Evolutionary conservation across 768 basidiomycete species (phyloP).

Genomic region (Podaxis rugospora): DNA sequence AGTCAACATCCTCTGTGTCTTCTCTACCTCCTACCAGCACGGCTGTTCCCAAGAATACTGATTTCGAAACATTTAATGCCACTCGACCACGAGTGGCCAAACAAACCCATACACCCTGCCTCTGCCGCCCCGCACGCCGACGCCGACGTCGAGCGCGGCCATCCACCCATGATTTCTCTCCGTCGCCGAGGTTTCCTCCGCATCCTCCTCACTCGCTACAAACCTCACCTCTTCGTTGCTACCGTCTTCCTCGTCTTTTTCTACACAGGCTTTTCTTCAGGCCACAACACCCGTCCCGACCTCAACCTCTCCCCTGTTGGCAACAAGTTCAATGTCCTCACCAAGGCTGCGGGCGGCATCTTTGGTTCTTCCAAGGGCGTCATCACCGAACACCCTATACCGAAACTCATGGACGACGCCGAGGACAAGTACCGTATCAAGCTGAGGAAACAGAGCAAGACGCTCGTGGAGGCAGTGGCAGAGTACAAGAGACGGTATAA

Average conservation of each 20-base stretch:
- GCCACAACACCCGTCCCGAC: constrained; percentile 23
- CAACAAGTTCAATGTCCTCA: constrained; percentile 16
- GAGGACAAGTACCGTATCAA: constrained; percentile 65
- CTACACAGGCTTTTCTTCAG: constrained; percentile 43
- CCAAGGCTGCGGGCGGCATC: constrained; percentile 15
- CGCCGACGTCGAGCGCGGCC: background rate
- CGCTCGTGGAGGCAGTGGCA: constrained; percentile 68
- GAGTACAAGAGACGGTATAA: constrained; percentile 81
- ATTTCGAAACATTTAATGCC: background rate
- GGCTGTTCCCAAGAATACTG: background rate
- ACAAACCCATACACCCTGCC: background rate
- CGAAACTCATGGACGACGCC: constrained; percentile 78
- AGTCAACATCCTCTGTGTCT: too few relatives aligned
- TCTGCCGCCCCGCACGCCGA: background rate
- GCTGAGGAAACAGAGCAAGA: constrained; percentile 73
- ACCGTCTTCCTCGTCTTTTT: constrained; percentile 44
- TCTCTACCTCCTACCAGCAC: background rate
- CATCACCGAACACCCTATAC: constrained; percentile 66
- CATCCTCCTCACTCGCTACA: constrained; percentile 8
- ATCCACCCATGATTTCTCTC: background rate
- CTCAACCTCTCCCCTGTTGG: constrained; percentile 15
- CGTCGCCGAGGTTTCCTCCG: background rate
- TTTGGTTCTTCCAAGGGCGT: constrained; percentile 17
- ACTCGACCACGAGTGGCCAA: background rate
- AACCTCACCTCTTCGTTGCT: constrained; percentile 37